Evolutionary conservation across 2,329 filamentous ascomycete genomes (phyloP).

Genomic region (Aspergillus viridinutans): DNA sequence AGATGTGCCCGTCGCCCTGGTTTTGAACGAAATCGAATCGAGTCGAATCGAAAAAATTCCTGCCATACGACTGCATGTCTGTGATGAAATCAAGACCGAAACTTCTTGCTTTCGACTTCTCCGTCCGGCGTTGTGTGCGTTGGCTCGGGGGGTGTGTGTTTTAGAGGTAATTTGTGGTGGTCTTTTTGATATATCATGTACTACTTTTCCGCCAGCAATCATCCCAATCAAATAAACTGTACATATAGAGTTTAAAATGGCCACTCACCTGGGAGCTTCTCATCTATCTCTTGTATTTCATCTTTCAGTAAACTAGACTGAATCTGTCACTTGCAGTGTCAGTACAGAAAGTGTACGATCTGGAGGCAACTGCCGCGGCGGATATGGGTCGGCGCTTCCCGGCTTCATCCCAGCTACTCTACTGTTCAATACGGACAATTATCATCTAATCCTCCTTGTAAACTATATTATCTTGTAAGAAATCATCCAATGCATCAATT

Average conservation of each 20-base stretch:
- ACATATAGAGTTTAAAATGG: conserved; percentile 29
- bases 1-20: too few relatives aligned
- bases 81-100: neutral
- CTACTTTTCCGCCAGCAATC: conserved; percentile 21
- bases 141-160: neutral
- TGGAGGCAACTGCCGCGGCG: too few relatives aligned
- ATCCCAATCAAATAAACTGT: conserved; percentile 25
- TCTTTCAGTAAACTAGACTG: too few relatives aligned
- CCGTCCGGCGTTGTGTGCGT: neutral
- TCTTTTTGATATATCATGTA: conserved; percentile 30
- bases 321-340: too few relatives aligned
- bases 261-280: conserved; percentile 12
- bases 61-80: neutral
- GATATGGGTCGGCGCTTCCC: too few relatives aligned
- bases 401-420: too few relatives aligned
- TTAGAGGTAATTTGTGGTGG: conserved; percentile 22
- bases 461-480: too few relatives aligned
- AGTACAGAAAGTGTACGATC: too few relatives aligned
- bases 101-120: neutral
- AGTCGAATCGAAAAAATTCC: neutral
- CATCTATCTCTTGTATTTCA: too few relatives aligned
- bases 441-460: too few relatives aligned
- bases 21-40: neutral
- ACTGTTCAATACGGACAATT: too few relatives aligned
- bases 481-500: neutral